Base-by-base conservation (phyloP, 2,329 filamentous ascomycete genomes). In the Tolypocladium capitatum region DNA sequence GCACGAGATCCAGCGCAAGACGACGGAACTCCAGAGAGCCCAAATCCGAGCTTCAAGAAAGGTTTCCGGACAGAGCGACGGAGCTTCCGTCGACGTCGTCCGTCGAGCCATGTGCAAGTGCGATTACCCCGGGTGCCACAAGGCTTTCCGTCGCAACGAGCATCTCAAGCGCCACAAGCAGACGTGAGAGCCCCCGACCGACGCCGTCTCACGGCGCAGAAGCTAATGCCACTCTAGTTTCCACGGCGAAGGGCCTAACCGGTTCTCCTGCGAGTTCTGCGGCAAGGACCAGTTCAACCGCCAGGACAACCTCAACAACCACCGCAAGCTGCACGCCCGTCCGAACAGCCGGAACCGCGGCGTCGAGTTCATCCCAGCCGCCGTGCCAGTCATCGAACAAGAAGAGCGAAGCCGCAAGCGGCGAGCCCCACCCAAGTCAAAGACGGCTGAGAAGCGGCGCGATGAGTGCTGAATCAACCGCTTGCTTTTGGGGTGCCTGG, bases 101-200 rank as follows among this genome's bases (percentile, higher is more conserved):
- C 61, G 61, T n/a, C 53, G 63, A 42, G 63, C 62, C 54, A 68
- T 63, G 61, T 72, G 60, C 63, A 65, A 68, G 51, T 77, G 74
- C 52, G 61, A 68, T 16, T 67, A 70, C 31, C 65, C 65, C 7
- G 66, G 66, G 28, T 78, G 74, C 57, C 57, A 66, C 53, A 71
- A 70, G 53, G 68, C 67, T 0, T 76, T 74, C 50, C 70, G 72
- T 53, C 66, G 75, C 48, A 71, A 70, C 24, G 75, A 79, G 58
- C 75, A 79, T 51, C 60, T 78, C 18, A 78, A 77, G 62, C 68
- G 75, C 28, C 75, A 79, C 56, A 65, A 71, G 46, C 67, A 68
- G 46, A 72, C 71, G 74, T 77, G 56, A 65, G 72, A 68, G 32
- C 20, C n/a, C 32, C 20, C 2, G 9, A 10, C 2, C 30, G 30